Base-by-base conservation (phyloP, 495 filamentous ascomycete species). In the Friedmanniomyces simplex region DNA sequence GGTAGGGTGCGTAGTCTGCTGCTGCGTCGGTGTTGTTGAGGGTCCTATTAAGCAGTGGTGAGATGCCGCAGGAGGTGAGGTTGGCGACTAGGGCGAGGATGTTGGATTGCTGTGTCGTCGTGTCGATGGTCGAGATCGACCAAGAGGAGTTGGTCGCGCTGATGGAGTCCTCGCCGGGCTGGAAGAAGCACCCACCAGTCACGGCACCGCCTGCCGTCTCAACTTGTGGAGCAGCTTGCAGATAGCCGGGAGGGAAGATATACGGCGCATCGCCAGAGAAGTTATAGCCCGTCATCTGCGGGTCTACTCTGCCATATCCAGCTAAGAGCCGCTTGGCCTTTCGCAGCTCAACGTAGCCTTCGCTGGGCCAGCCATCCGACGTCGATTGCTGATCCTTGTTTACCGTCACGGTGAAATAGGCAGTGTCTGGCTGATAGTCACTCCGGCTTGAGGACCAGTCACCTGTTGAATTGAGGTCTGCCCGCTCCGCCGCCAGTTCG, bases 351-450 rank as follows among this genome's bases (percentile, higher is more conserved):
- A 83, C 63, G 59, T 73, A 84, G 25, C 75, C 73, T 37, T 77
- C 73, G 13, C 74, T 75, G 1, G 83, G 83, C 83, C 83, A 86
- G 13, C 83, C 82, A 64, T 85, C 77, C 12, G 75, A 70, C 1
- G 79, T 83, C 39, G 73, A 75, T n/a, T 74, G 68, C 12, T 69
- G 64, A 22, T 69, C 72, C 5, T 69, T 49, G 39, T 67, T 66
- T 24, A 61, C 52, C 26, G 74, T 57, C 6, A 76, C 71, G 1
- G 69, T 73, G 56, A 76, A 83, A 59, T 84, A 86, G 25, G 74
- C 71, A 5, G 67, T 58, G 42, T 76, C 72, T 1, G 81, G 80
- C 56, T 75, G 70, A 52, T 74, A 72, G 10, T 54, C 43, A 39
- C 67, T 61, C 0, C 69, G 59, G 6, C 77, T 76, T 25, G 68